Evolutionary conservation across 2,329 filamentous ascomycete genomes (phyloP).

Genomic region (Sporothrix brunneoviolacea): DNA sequence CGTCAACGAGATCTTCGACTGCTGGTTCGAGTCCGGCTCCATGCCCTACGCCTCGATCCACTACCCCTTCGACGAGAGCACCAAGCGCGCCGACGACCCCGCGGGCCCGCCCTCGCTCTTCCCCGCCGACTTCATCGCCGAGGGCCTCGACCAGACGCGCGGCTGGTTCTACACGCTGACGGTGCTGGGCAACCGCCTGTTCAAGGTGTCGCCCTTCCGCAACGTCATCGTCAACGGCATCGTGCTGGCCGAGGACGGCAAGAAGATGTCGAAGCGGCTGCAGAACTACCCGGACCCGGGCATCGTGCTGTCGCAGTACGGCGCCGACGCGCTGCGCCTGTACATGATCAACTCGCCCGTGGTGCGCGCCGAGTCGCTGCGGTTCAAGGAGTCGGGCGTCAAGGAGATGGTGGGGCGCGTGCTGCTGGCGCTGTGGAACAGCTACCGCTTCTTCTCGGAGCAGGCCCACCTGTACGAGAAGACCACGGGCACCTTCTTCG

Average conservation of each 20-base stretch:
- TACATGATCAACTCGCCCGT: slow-evolving; percentile 97
- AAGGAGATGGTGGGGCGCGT: slow-evolving; percentile 94
- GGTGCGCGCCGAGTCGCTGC: slow-evolving; percentile 80
- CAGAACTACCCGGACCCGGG: slow-evolving; percentile 93
- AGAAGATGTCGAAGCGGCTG: slow-evolving; percentile 97
- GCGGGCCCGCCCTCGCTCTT: slow-evolving; percentile 25
- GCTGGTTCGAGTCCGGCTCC: slow-evolving; percentile 47
- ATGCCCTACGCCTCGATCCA: slow-evolving; percentile 52
- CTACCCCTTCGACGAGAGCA: slow-evolving; percentile 65
- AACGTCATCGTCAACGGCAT: slow-evolving; percentile 56
- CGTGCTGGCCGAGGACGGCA: slow-evolving; percentile 59
- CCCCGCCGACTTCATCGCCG: slow-evolving; percentile 47
- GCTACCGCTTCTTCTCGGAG: slow-evolving; percentile 91
- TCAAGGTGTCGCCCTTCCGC: slow-evolving; percentile 64
- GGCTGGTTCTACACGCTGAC: slow-evolving; percentile 96
- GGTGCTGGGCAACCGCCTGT: slow-evolving; percentile 74
- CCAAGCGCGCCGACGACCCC: slow-evolving; percentile 73
- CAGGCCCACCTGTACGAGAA: slow-evolving; percentile 85
- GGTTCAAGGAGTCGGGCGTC: slow-evolving; percentile 87
- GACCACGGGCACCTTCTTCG: slow-evolving; percentile 66
- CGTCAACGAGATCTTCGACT: slow-evolving; percentile 57
- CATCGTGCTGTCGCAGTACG: slow-evolving; percentile 78
- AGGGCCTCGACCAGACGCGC: slow-evolving; percentile 68
- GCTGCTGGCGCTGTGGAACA: slow-evolving; percentile 88
- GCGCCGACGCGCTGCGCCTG: slow-evolving; percentile 85